A percentile compares a stretch with the other conserved stretches of the same genome.
Conservation (phyloP, 2,329 filamentous ascomycete species). For the Helotiales sp. region DNA sequence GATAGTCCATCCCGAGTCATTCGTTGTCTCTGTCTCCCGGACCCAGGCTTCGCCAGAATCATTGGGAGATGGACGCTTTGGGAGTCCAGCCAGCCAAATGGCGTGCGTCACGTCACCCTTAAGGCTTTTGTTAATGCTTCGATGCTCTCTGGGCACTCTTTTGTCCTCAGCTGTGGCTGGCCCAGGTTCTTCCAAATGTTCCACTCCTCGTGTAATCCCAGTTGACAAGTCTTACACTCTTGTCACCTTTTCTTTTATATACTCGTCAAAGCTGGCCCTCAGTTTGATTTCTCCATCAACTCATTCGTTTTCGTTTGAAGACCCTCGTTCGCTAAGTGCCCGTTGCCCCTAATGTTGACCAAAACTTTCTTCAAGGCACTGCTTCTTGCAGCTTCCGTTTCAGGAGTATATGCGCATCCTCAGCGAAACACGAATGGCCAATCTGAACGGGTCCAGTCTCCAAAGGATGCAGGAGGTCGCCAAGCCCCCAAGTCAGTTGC, state of each 20-base stretch:
- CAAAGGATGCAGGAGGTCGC: background rate
- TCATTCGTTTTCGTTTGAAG: conserved; percentile 7
- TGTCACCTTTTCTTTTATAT: conserved; percentile 7
- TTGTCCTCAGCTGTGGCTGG: conserved; percentile 4
- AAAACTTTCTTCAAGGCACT: conserved; percentile 19
- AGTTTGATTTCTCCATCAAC: background rate
- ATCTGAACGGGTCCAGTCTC: conserved; percentile 12
- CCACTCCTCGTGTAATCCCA: conserved; percentile 11
- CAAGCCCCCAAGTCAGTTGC: conserved; percentile 22
- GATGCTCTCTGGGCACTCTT: background rate
- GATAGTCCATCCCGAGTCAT: conserved; percentile 11
- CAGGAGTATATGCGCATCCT: conserved; percentile 14
- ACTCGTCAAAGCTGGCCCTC: background rate
- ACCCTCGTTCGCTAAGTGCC: conserved; percentile 1
- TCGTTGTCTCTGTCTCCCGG: background rate
- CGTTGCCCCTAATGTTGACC: conserved; percentile 23
- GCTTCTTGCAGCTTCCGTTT: conserved; percentile 16
- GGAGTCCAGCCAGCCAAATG: background rate
- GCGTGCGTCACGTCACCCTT: background rate
- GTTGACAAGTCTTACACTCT: background rate
- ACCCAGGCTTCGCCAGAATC: background rate
- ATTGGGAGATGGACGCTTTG: conserved; percentile 8
- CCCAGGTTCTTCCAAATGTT: background rate
- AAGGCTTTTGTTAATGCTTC: conserved; percentile 3
- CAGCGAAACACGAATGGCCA: background rate